phyloP scores from a whole-genome alignment of 169 alveolate species.

The Cryptosporidium muris region DNA sequence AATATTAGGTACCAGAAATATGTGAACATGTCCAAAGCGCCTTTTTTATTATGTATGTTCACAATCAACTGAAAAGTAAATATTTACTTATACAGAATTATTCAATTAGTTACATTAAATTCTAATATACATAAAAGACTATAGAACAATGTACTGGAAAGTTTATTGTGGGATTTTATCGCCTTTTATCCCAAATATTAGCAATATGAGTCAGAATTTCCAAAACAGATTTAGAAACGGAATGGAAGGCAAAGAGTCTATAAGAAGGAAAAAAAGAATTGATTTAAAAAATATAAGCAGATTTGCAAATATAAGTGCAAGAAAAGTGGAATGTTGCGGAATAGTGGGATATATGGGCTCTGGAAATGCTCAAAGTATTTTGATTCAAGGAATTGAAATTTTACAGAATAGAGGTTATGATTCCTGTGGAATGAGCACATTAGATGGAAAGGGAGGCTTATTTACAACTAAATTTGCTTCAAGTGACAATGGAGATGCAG shows the following conservation, averaged over 20 bases:
- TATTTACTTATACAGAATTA: no score
- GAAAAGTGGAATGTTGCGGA: constrained; percentile 82
- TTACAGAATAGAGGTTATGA: constrained; percentile 94
- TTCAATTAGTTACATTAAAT: neutral
- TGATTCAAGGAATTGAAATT: constrained; percentile 87
- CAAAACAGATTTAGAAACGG: neutral
- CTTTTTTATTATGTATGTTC: no score
- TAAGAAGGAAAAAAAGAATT: neutral
- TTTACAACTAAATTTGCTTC: constrained; percentile 87
- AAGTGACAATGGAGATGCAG: constrained; percentile 79
- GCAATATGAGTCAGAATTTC: neutral
- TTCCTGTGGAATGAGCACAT: constrained; percentile 93
- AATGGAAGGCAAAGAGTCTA: neutral
- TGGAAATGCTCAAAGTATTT: constrained; percentile 81
- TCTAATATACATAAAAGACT: neutral
- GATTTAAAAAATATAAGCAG: neutral
- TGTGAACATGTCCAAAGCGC: no score
- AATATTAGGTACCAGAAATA: no score
- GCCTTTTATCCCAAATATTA: neutral
- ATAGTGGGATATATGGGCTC: constrained; percentile 89
- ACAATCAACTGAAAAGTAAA: no score
- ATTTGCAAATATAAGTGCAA: neutral
- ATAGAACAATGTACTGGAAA: constrained; percentile 6
- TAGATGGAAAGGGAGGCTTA: constrained; percentile 79
- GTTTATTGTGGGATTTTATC: neutral